Evolutionary conservation across 2,329 filamentous ascomycete genomes (phyloP), one percentile per base, ranked within the genome.

Genomic region (Exophiala sp.): DNA sequence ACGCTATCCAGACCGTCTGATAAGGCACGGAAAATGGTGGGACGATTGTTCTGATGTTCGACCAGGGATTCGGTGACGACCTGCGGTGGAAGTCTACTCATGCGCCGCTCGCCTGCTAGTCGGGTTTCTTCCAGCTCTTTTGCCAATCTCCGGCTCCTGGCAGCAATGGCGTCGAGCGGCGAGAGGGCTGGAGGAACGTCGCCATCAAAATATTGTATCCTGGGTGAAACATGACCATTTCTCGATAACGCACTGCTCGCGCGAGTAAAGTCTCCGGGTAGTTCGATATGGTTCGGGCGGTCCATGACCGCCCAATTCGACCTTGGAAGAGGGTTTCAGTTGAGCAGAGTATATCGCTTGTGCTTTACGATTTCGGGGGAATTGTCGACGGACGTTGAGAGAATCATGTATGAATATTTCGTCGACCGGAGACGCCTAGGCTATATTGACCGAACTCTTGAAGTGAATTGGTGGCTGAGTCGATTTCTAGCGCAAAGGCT

Each of bases 141-240:
- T 36, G 91, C 91, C 47, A 99, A 81, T 64, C 95, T 75, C 54
- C 92, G 86, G 64, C 91, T 95, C 68, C 97, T 92, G 58, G 92
- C 80, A 18, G 92, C 92, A 68, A 99, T 95, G 44, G 92, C 92
- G 78, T 99, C 94, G 61, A 99, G 81, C 9, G 94, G 94, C 6
- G 94, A 97, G 52, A 97, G 79, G 48, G 94, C 88, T 4, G 94
- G 94, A 16, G 94, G 92, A 1, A 88, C 81, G 59, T 92, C 88
- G 58, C 89, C 89, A 53, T 87, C 87, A 53, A 88, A 79, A 70
- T 91, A 87, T 58, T 72, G 69, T 55, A 90, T 75, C 58, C 87
- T 85, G 39, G 88, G 87, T n/a, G 88, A 91, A 60, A 79, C 78
- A 33, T 86, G 71, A n/a, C 82, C 80, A 50, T 78, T 78, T 49